A percentile compares a stretch with the other conserved stretches of the same genome.
These are phyloP conservation scores for Cyathus striatus DNA, from an alignment of 768 basidiomycete species.

Conservation along the genomic window DNA sequence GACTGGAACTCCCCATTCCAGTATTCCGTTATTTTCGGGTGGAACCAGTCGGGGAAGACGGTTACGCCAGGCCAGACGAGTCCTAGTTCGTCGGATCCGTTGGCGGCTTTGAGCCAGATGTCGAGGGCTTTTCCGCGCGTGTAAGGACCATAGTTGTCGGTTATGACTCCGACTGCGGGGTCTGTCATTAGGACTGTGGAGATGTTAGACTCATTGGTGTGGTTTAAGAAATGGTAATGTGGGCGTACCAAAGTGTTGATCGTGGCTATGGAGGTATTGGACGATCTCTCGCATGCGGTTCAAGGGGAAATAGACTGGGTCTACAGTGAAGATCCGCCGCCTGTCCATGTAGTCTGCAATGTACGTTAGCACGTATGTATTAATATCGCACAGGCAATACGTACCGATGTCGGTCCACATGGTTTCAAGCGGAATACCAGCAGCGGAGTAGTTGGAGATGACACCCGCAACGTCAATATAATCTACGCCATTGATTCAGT, in stretches of 20 bases:
- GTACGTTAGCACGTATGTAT: not conserved
- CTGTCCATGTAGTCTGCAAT: constrained; percentile 60
- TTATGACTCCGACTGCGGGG: constrained; percentile 56
- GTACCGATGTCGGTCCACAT: constrained; percentile 78
- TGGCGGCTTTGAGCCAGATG: constrained; percentile 57
- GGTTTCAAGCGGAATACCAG: constrained; percentile 64
- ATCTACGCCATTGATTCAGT: constrained; percentile 27
- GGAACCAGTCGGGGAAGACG: constrained; percentile 60
- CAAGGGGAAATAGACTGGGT: constrained; percentile 64
- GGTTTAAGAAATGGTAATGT: not conserved
- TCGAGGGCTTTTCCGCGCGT: constrained; percentile 47
- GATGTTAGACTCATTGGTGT: not conserved
- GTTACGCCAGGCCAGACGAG: constrained; percentile 66
- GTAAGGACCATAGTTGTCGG: constrained; percentile 46
- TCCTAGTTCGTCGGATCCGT: constrained; percentile 53
- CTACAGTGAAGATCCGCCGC: constrained; percentile 62
- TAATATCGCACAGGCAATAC: constrained; percentile 1
- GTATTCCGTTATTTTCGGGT: constrained; percentile 31
- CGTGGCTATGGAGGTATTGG: constrained; percentile 49
- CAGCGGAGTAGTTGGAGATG: constrained; percentile 54
- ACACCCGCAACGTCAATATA: constrained; percentile 59
- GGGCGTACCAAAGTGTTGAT: constrained; percentile 52
- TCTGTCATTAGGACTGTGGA: constrained; percentile 65
- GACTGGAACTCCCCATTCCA: constrained; percentile 58
- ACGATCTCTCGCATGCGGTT: constrained; percentile 60